Base-by-base conservation (phyloP, 768 basidiomycete genomes). In the Tulasnella calospora region DNA sequence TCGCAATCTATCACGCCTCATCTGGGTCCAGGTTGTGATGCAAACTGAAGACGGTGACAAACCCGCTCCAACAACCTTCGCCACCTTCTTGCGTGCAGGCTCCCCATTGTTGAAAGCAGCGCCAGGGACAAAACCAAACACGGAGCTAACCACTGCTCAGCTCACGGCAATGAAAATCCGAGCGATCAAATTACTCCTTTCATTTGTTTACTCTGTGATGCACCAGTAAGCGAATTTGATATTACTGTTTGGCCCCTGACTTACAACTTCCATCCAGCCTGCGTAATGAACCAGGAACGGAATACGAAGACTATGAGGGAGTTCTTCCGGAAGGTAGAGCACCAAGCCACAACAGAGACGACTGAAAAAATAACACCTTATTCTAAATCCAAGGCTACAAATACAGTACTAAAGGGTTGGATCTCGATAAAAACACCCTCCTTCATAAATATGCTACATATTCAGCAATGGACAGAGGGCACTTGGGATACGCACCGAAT, bases 21-120 rank as follows among this genome's bases (percentile, higher is more conserved):
- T 95, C 73, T 96, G 95, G 95, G 84, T 95, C 76, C 89, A 92
- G 80, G 91, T 92, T 73, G 21, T 33, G 13, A 86, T 91, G 8
- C 92, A 93, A 21, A 46, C 81, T 0, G 73, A 72, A 17, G 30
- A 23, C 8, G 47, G 47, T 7, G 74, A 55, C 35, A 55, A 55
- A 55, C 55, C 55, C 23, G 10, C 55, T 57, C 40, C 74, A 19
- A 36, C 35, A 19, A 23, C 71, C 2, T 46, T 71, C n/a, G 38
- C 76, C 30, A 74, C 21, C 71, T 21, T 71, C 13, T 67, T 79
- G 15, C 73, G 73, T 10, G 30, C 73, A 27, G 73, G 36, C 7
- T 36, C 79, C 10, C 30, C 51, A 21, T 33, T 19, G 19, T 27
- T 70, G 27, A 51, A 38, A 67, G 38, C 13, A n/a, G n/a, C 40